Percentiles rank a stretch among this genome's conserved stretches.
phyloP scores from a whole-genome alignment of 228 moss, liverwort and hornwort species.

The Sphagnum fallax region DNA sequence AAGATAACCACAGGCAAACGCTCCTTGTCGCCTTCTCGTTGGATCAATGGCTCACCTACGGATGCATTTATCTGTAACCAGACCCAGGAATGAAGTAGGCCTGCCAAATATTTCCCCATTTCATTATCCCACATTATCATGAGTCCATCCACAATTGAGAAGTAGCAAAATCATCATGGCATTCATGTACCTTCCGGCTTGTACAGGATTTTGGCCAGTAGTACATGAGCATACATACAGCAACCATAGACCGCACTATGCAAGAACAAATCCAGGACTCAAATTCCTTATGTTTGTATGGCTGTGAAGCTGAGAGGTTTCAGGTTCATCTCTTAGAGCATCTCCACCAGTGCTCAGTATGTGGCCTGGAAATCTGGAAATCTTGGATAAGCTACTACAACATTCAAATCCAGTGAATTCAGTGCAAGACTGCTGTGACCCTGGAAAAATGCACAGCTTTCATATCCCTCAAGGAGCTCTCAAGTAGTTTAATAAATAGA shows the following conservation, averaged over 20 bases:
- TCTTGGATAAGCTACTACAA: too few relatives aligned
- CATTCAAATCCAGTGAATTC: too few relatives aligned
- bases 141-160: background rate
- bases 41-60: conserved; percentile 42
- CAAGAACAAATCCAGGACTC: background rate
- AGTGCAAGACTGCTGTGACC: too few relatives aligned
- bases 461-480: too few relatives aligned
- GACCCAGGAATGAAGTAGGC: conserved; percentile 14
- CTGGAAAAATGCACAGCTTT: too few relatives aligned
- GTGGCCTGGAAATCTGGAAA: too few relatives aligned
- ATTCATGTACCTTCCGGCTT: background rate
- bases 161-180: background rate
- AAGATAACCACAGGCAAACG: conserved; percentile 72
- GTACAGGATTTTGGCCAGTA: background rate
- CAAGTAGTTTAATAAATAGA: too few relatives aligned
- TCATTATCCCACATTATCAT: background rate
- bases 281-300: background rate
- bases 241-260: background rate
- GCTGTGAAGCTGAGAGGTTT: too few relatives aligned
- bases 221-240: background rate
- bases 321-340: too few relatives aligned
- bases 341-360: too few relatives aligned
- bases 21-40: conserved; percentile 30
- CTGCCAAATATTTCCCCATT: conserved; percentile 6
- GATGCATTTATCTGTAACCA: conserved; percentile 43